These are phyloP conservation scores for Fagopyrum esculentum DNA, from an alignment of 148 eudicot genomes.

Conservation along the genomic window DNA sequence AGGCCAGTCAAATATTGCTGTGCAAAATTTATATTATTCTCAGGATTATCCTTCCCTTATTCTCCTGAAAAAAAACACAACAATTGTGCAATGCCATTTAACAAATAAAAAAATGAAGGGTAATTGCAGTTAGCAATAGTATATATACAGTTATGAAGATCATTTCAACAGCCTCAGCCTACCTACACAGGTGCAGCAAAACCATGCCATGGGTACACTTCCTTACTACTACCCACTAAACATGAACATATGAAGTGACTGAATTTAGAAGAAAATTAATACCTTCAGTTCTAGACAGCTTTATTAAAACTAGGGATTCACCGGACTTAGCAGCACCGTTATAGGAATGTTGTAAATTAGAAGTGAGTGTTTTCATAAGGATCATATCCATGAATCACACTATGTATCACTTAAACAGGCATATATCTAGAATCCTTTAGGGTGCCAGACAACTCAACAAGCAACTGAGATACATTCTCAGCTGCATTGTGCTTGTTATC, in stretches of 20 bases:
- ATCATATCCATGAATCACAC: not conserved
- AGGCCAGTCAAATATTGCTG: not conserved
- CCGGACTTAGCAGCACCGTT: not conserved
- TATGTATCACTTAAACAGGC: slow-evolving; percentile 28
- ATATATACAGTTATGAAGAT: not conserved
- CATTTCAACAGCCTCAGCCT: not conserved
- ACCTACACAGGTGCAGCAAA: not conserved
- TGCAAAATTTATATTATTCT: not conserved
- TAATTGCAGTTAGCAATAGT: not conserved
- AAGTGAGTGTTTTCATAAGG: not conserved
- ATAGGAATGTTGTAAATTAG: not conserved
- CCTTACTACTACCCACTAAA: not conserved
- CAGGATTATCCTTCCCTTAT: not conserved
- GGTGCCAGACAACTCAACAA: slow-evolving; percentile 36
- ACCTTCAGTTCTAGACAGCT: not conserved
- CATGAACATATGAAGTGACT: not conserved
- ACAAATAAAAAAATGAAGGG: not conserved
- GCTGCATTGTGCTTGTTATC: slow-evolving; percentile 52
- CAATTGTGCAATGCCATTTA: not conserved
- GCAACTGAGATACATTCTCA: slow-evolving; percentile 35
- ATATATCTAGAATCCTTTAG: slow-evolving; percentile 39
- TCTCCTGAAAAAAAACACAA: not conserved
- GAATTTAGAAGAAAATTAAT: not conserved
- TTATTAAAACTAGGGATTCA: not conserved
- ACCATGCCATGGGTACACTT: not conserved